Evolutionary conservation across 768 basidiomycete genomes (phyloP).

Genomic region (Agaricus subrufescens): DNA sequence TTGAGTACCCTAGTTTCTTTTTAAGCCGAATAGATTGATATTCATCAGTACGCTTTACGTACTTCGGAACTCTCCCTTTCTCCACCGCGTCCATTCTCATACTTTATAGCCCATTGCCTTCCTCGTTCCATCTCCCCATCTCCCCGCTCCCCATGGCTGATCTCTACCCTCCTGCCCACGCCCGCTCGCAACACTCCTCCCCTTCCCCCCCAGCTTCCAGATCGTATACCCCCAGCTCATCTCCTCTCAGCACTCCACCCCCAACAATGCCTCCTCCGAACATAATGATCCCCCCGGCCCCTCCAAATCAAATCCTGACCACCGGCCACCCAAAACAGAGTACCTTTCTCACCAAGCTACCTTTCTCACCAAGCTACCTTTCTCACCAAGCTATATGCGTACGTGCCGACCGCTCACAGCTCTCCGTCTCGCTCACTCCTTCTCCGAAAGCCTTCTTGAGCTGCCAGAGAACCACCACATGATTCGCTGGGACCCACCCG

Average conservation of each 20-base stretch:
- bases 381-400: slow-evolving; percentile 95
- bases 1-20: no score
- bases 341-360: slow-evolving; percentile 95
- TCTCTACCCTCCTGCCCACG: slow-evolving; percentile 47
- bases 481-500: slow-evolving; percentile 94
- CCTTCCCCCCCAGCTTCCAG: slow-evolving; percentile 24
- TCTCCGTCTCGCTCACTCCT: slow-evolving; percentile 16
- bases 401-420: slow-evolving; percentile 19
- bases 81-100: slow-evolving; percentile 30
- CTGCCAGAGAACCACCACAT: slow-evolving; percentile 92
- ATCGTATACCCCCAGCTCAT: slow-evolving; percentile 32
- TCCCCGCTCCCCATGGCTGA: slow-evolving; percentile 41
- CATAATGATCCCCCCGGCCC: slow-evolving; percentile 46
- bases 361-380: slow-evolving; percentile 96
- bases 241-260: slow-evolving; percentile 35
- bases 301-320: slow-evolving; percentile 32
- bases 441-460: slow-evolving; percentile 67
- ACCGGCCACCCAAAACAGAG: slow-evolving; percentile 56
- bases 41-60: no score
- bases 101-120: slow-evolving; percentile 6
- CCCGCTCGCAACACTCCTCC: slow-evolving; percentile 14
- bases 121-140: not conserved
- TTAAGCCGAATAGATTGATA: no score
- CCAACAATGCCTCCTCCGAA: slow-evolving; percentile 35
- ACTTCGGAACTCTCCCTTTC: slow-evolving; percentile 23